Percentiles rank a stretch among this genome's conserved stretches.
These are phyloP conservation scores for Chimonanthus salicifolius DNA, from an alignment of 164 flowering plant genomes.

Conservation along the genomic window DNA sequence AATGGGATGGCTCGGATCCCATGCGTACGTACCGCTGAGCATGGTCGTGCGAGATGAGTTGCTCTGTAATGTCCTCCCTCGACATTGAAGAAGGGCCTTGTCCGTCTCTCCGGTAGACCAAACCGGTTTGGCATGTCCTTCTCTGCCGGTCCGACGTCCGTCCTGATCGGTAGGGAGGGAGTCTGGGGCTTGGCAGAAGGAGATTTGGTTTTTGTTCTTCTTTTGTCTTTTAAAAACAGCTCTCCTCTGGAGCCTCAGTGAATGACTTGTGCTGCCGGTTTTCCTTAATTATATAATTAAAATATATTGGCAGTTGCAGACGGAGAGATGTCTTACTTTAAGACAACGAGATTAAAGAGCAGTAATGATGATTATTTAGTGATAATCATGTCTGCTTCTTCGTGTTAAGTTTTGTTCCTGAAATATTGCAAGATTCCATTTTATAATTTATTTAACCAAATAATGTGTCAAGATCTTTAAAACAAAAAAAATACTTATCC, in stretches of 20 bases:
- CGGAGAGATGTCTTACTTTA: background rate
- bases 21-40: conserved; percentile 5
- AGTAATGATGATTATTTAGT: too few species aligned
- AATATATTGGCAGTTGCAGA: background rate
- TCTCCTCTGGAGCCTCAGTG: background rate
- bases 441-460: too few species aligned
- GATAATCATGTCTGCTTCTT: too few species aligned
- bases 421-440: too few species aligned
- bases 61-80: conserved; percentile 33
- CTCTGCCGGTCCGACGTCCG: background rate
- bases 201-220: background rate
- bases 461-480: too few species aligned
- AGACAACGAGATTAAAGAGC: background rate
- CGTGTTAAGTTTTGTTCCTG: too few species aligned
- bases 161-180: background rate
- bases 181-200: background rate
- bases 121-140: conserved; percentile 18
- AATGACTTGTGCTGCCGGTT: background rate
- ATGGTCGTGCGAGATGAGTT: conserved; percentile 20
- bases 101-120: conserved; percentile 4
- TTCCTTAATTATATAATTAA: background rate
- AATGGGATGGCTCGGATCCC: conserved; percentile 12
- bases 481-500: too few species aligned
- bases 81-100: conserved; percentile 26
- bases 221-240: background rate